phyloP scores from a whole-genome alignment of 2,329 filamentous ascomycete genomes.

The Emmonsiellopsis sp. region DNA sequence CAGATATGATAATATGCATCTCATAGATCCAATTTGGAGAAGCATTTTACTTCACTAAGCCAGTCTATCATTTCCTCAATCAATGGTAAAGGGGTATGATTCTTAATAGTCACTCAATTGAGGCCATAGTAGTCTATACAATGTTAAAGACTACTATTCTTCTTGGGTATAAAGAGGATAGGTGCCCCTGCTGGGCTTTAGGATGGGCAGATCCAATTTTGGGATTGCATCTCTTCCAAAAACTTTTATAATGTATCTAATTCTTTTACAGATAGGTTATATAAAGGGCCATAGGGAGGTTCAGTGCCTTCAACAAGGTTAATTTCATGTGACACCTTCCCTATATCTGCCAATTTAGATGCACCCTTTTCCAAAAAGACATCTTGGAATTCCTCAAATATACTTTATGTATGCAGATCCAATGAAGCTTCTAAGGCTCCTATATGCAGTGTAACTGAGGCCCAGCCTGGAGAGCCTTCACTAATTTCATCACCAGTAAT shows the following conservation, averaged over 20 bases:
- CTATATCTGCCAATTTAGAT: no score
- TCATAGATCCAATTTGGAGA: slow-evolving; percentile 18
- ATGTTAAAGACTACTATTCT: slow-evolving; percentile 11
- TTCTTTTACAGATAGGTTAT: neutral
- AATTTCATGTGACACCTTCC: no score
- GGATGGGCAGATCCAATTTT: neutral
- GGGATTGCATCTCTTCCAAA: neutral
- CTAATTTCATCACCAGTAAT: no score
- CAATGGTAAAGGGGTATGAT: slow-evolving; percentile 17
- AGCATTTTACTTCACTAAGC: slow-evolving; percentile 13
- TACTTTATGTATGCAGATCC: no score
- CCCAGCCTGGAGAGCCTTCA: no score
- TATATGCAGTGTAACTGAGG: no score
- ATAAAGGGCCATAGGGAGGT: no score
- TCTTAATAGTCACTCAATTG: slow-evolving; percentile 18
- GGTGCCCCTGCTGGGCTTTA: neutral
- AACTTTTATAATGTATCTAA: neutral
- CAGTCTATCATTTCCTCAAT: slow-evolving; percentile 16
- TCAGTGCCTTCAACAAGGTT: no score
- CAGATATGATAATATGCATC: slow-evolving; percentile 9
- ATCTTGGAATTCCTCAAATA: no score
- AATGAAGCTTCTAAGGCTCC: no score
- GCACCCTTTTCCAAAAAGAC: no score
- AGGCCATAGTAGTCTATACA: slow-evolving; percentile 19
- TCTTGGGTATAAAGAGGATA: neutral